Evolutionary conservation across 2,329 filamentous ascomycete genomes (phyloP), one percentile per base, ranked within the genome.

Genomic region (Apiospora saccharicola): DNA sequence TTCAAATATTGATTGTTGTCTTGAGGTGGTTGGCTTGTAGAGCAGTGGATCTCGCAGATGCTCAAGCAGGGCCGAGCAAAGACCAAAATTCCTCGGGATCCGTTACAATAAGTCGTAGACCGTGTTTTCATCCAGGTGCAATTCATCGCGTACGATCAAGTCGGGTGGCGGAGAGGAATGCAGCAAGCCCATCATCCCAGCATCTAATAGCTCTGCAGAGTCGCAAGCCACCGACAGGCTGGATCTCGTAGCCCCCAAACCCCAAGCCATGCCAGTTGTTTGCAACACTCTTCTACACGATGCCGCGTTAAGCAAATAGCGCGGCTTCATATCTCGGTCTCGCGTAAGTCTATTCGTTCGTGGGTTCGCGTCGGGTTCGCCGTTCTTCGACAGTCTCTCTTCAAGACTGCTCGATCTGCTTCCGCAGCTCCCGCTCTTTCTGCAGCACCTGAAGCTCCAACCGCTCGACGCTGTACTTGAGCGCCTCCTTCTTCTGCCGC

Each of bases 381-480:
- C 53, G 14, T 61, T 30, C 7, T 12, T 67, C 37, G 37, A 10
- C 37, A 41, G 10, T 41, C 37, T 43, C 16, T 1, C 41, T 16
- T 80, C 78, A 81, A n/a, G 78, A 74, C 71, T 77, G 76, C 24
- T 87, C 86, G 64, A 90, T 75, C 74, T 86, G 81, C 80, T 87
- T 85, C 75, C 87, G 81, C 77, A 91, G 76, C 81, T 91, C 89
- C 74, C 88, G 83, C 83, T 91, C 89, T 81, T 90, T 90, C 78
- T 98, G 95, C 77, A 91, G 87, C n/a, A 94, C 93, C 84, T 98
- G 94, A 78, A 98, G 80, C 85, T 96, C 94, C 75, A 98, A 82
- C 73, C 95, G 88, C 80, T 96, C 94, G 24, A 98, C 94, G 41
- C 94, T 92, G 84, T 97, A 98, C 80, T 93, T 91, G 77, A 98